Evolutionary conservation across 2,329 filamentous ascomycete species (phyloP), one percentile per base, ranked within the genome.

Genomic region (Colletotrichum graminicola): DNA sequence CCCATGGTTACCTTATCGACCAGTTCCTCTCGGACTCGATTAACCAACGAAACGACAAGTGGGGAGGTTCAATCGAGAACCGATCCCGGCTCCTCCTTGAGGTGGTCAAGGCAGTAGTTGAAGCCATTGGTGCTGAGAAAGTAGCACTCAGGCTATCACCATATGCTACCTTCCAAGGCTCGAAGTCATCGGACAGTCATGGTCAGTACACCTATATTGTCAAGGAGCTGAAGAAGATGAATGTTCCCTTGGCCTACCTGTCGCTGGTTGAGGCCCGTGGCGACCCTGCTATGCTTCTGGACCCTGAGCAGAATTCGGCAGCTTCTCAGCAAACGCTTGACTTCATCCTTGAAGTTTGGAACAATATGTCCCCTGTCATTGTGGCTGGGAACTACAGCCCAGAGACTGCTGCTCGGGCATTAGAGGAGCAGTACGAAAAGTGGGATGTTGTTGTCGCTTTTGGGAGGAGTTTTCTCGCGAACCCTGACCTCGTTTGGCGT

Each of bases 1-100:
- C 86, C 3, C 87, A 89, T 59, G 87, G 87, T 0, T 91, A 90
- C 74, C 77, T 91, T 2, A 79, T 89, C 8, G 86, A 89, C 62
- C 88, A 90, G 55, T 91, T 91, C 78, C 81, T 87, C 2, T 86
- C 81, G 0, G 76, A 78, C 55, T 72, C 72, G 0, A 67, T 78
- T 8, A 79, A 79, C 51, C 78, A 80, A 62, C 80, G 87, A 32
- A 88, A 84, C 1, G 87, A 88, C 75, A 74, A 80, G 62, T 88
- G 87, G 72, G 86, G 86, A 23, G 86, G 86, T 3, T 81, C 78
- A 16, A 80, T 87, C 64, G 82, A 85, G 72, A 87, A 87, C 73
- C 78, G 85, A 5, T 80, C 82, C 32, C 79, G 85, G 5, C 75
- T 88, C 11, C 79, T 84, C 18, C 74, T 85, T 12, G 86, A 88